These are phyloP conservation scores for Strigomonas culicis DNA, from an alignment of 208 protist species.

Conservation along the genomic window DNA sequence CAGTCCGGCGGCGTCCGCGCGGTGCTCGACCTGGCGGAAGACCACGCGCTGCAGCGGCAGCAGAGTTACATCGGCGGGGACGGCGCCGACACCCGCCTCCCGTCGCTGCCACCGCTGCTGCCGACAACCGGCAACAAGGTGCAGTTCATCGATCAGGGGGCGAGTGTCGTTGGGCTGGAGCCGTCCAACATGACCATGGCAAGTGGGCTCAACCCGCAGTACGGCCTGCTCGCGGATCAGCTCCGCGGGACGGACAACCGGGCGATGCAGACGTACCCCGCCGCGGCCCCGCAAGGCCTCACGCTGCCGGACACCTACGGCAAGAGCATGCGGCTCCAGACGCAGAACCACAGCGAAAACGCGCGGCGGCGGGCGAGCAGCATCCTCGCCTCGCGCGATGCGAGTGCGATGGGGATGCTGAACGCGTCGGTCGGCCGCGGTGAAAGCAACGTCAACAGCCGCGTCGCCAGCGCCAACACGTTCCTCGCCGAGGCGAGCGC, in stretches of 20 bases:
- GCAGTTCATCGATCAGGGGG: neutral
- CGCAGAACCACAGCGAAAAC: neutral
- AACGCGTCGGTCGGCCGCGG: neutral
- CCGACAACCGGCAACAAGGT: neutral
- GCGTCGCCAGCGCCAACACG: neutral
- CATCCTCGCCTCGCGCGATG: neutral
- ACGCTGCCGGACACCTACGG: conserved; percentile 44
- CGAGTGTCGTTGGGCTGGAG: too few relatives aligned
- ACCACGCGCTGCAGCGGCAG: neutral
- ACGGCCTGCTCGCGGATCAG: conserved; percentile 18
- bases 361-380: neutral
- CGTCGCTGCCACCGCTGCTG: neutral
- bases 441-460: neutral
- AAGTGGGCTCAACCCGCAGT: conserved; percentile 12
- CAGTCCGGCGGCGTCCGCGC: conserved; percentile 1
- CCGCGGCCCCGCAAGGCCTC: neutral
- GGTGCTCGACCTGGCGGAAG: conserved; percentile 1
- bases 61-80: neutral
- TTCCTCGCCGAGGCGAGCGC: neutral
- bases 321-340: conserved; percentile 34
- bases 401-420: neutral
- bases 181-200: neutral
- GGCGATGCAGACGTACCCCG: neutral
- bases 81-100: neutral
- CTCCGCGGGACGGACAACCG: conserved; percentile 1